A percentile compares a stretch with the other conserved stretches of the same genome.
phyloP scores from a whole-genome alignment of 2,329 filamentous ascomycete species.

The Graphilbum sp. region DNA sequence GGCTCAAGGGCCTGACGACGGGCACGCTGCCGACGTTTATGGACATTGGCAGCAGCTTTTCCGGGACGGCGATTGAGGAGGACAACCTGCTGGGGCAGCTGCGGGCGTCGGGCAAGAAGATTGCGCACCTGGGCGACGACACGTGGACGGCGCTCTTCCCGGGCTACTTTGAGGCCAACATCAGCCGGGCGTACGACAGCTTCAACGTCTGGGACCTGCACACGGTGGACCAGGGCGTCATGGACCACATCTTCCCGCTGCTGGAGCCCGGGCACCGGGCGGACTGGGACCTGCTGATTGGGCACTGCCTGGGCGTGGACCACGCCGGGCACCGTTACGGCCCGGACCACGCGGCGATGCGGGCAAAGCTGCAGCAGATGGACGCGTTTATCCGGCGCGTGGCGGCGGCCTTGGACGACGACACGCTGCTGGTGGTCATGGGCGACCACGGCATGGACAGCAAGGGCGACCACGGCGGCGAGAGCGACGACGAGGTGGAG shows the following conservation, averaged over 20 bases:
- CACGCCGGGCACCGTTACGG: constrained; percentile 95
- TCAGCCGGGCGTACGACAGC: constrained; percentile 83
- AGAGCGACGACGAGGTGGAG: constrained; percentile 90
- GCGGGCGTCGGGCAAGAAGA: constrained; percentile 47
- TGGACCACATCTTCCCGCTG: constrained; percentile 76
- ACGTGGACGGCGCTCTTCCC: constrained; percentile 93
- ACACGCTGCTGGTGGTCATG: constrained; percentile 86
- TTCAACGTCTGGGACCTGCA: constrained; percentile 98
- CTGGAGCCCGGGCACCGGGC: constrained; percentile 33
- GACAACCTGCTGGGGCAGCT: constrained; percentile 60
- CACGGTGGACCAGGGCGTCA: constrained; percentile 90
- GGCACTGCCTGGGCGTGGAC: constrained; percentile 87
- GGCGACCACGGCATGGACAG: constrained; percentile 98
- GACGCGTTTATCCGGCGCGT: constrained; percentile 60
- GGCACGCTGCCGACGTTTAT: constrained; percentile 91
- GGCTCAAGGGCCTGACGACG: constrained; percentile 86
- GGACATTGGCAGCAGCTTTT: constrained; percentile 88
- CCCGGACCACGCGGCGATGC: constrained; percentile 84
- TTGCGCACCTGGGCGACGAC: constrained; percentile 94
- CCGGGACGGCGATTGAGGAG: constrained; percentile 87
- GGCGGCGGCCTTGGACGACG: constrained; percentile 57
- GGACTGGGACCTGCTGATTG: constrained; percentile 89
- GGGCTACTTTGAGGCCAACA: constrained; percentile 73
- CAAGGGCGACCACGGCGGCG: constrained; percentile 96
- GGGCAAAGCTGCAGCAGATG: constrained; percentile 82